Evolutionary conservation across 345 rosid species (phyloP), one percentile per base, ranked within the genome.

Genomic region (Eutrema heterophyllum): DNA sequence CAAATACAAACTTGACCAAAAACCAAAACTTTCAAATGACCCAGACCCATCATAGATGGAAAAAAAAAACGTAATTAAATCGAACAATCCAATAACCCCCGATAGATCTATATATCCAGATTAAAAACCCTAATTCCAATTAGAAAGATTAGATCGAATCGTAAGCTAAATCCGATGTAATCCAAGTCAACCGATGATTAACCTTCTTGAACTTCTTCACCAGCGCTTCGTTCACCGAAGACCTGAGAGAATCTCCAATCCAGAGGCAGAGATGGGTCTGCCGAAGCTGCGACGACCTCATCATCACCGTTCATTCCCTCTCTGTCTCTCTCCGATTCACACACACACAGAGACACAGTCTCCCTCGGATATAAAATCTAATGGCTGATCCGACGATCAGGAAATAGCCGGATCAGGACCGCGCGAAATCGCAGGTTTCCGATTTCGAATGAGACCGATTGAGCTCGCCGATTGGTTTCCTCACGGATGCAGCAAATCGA

Each of bases 171-270:
- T 50, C 41, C 7, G 12, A 27, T 71, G 63, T 4, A 35, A 44
- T 12, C 58, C n/a, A 62, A 77, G 66, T 52, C 55, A 27, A 59
- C 39, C 2, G 62, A 71, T 29, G 57, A 45, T 41, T 67, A 68
- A 90, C 97, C 97, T 85, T 92, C 97, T 77, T 95, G 97, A 24
- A 95, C 95, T 84, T 92, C 99, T 78, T 95, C 99, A 30, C 99
- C 97, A 27, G 89, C 99, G 41, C 92, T 79, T 45, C 97, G 90
- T 74, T 95, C 99, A 46, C 99, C 99, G 72, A 94, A 94, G 26
- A 94, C 98, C 86, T 91, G 98, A 56, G 98, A 86, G 83, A 94
- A 92, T 85, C 89, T 95, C 99, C 97, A 95, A 35, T 95, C 97
- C 44, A 94, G 76, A 70, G 90, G 83, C 82, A 41, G 67, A 50